These are phyloP conservation scores for Glycine soja DNA, from an alignment of 306 rosid genomes.

Conservation along the genomic window DNA sequence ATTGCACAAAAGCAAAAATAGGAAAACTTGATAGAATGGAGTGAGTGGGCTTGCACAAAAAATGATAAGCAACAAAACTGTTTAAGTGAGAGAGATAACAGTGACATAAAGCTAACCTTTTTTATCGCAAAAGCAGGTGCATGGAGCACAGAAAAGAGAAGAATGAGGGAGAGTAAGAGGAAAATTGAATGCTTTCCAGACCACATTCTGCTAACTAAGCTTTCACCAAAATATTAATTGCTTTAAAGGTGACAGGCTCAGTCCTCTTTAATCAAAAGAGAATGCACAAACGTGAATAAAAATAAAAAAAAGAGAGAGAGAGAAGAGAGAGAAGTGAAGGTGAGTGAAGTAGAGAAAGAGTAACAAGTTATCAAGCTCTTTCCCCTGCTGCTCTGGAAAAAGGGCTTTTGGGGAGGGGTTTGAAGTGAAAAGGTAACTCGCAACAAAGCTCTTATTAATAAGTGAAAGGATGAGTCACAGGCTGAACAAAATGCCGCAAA, in stretches of 20 bases:
- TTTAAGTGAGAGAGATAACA: not conserved
- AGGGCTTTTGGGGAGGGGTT: not conserved
- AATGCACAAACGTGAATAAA: not conserved
- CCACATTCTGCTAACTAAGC: conserved; percentile 51
- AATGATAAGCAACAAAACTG: not conserved
- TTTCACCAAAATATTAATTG: not conserved
- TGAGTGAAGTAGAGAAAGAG: not conserved
- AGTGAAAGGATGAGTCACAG: not conserved
- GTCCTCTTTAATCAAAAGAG: conserved; percentile 13
- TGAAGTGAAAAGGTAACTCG: not conserved
- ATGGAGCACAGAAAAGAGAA: conserved; percentile 54
- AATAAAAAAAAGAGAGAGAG: no score
- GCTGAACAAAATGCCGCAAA: not conserved
- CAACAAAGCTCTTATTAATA: not conserved
- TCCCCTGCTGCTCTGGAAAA: not conserved
- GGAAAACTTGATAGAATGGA: conserved; percentile 22
- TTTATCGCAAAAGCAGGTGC: conserved; percentile 61
- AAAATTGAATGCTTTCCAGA: conserved; percentile 44
- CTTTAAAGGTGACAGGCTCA: not conserved
- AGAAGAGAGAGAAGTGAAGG: not conserved
- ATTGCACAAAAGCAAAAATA: conserved; percentile 22
- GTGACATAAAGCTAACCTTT: conserved; percentile 50
- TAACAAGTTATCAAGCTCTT: not conserved
- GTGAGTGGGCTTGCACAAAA: conserved; percentile 2
- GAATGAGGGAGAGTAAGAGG: conserved; percentile 36